phyloP scores from a whole-genome alignment of 768 basidiomycete genomes.

The Tylopilus rubrobrunneus region DNA sequence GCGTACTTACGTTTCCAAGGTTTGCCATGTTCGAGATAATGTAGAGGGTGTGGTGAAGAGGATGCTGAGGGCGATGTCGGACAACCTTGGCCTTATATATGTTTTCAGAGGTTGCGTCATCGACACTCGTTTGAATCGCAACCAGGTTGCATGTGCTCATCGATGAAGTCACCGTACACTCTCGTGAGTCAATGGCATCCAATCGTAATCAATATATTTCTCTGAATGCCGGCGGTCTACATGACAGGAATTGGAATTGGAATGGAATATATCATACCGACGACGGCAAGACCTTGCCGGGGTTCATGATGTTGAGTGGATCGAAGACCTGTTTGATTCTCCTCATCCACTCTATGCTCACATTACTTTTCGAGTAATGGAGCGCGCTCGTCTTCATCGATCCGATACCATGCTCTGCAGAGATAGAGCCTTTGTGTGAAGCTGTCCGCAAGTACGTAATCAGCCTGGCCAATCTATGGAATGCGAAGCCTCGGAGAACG shows the following conservation, averaged over 20 bases:
- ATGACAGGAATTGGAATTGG: not conserved
- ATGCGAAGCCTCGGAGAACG: constrained; percentile 19
- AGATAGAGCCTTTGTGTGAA: constrained; percentile 83
- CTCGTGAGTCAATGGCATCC: too few relatives aligned
- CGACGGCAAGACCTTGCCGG: constrained; percentile 66
- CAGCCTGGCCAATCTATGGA: not conserved
- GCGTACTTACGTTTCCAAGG: constrained; percentile 13
- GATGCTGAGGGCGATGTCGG: not conserved
- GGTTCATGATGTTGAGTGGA: constrained; percentile 89
- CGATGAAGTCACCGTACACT: constrained; percentile 2
- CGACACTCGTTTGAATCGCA: not conserved
- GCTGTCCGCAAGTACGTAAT: constrained; percentile 38
- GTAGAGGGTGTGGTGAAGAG: not conserved
- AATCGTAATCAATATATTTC: not conserved
- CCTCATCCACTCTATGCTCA: constrained; percentile 86
- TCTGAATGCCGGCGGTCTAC: not conserved
- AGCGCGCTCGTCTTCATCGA: constrained; percentile 91
- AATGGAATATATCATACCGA: not conserved
- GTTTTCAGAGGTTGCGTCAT: constrained; percentile 12
- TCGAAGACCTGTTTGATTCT: constrained; percentile 88
- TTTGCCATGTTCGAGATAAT: constrained; percentile 9
- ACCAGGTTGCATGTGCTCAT: constrained; percentile 2
- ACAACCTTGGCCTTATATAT: constrained; percentile 1
- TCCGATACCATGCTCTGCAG: constrained; percentile 97
- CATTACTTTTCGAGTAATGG: constrained; percentile 76